A percentile compares a stretch with the other conserved stretches of the same genome.
These are phyloP conservation scores for Diaporthe vexans DNA, from an alignment of 2,329 filamentous ascomycete genomes.

Conservation along the genomic window DNA sequence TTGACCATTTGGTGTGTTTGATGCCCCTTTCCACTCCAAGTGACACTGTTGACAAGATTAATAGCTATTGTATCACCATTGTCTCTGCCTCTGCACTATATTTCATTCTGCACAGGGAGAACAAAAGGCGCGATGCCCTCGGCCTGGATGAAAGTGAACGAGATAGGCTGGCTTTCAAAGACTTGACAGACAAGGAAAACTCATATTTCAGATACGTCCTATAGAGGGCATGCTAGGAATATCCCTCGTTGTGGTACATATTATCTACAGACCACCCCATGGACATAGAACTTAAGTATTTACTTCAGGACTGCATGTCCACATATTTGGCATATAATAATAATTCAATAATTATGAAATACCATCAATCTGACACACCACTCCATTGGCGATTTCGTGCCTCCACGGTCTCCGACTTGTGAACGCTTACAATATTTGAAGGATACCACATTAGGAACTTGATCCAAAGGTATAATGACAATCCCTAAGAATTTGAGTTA, in stretches of 20 bases:
- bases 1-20: constrained; percentile 71
- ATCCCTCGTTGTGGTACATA: background rate
- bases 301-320: background rate
- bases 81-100: constrained; percentile 68
- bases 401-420: background rate
- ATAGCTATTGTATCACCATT: constrained; percentile 62
- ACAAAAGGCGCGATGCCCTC: constrained; percentile 63
- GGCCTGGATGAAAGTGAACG: constrained; percentile 71
- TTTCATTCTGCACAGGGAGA: constrained; percentile 70
- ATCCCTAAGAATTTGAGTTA: no score
- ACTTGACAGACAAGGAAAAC: constrained; percentile 78
- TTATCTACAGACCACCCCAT: background rate
- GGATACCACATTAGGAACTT: no score
- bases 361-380: background rate
- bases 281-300: background rate
- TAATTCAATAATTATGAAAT: background rate
- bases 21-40: constrained; percentile 64
- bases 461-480: no score
- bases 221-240: constrained; percentile 46
- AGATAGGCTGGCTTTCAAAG: constrained; percentile 75
- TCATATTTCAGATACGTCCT: constrained; percentile 74
- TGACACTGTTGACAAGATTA: background rate
- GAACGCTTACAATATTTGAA: no score
- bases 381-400: background rate
- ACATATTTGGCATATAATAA: background rate